A percentile compares a stretch with the other conserved stretches of the same genome.
These are phyloP conservation scores for Lagenaria siceraria DNA, from an alignment of 306 rosid species.

Conservation along the genomic window DNA sequence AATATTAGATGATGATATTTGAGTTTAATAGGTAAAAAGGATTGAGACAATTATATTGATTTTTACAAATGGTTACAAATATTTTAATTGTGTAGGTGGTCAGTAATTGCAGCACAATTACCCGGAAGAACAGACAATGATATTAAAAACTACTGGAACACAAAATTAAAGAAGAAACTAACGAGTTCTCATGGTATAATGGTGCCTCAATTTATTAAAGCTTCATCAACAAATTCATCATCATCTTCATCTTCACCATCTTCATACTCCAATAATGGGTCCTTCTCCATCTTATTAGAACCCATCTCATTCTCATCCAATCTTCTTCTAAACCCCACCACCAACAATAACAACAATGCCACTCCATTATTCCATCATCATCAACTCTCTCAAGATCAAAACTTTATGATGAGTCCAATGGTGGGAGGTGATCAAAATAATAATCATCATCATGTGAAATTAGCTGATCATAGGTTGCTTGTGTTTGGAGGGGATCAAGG, in stretches of 20 bases:
- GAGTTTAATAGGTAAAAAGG: too few relatives aligned
- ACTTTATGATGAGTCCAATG: not conserved
- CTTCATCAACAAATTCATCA: conserved; percentile 2
- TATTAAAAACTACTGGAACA: conserved; percentile 92
- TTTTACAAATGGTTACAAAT: too few relatives aligned
- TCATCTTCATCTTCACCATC: conserved; percentile 26
- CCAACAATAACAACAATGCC: not conserved
- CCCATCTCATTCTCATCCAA: conserved; percentile 30
- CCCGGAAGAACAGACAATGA: conserved; percentile 91
- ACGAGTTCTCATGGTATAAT: not conserved
- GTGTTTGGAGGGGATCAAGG: conserved; percentile 38
- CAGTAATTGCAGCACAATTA: conserved; percentile 78
- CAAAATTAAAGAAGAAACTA: conserved; percentile 80
- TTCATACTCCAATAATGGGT: conserved; percentile 11
- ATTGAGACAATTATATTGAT: too few relatives aligned
- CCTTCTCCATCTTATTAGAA: conserved; percentile 21
- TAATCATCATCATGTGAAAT: conserved; percentile 13
- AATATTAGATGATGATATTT: too few relatives aligned
- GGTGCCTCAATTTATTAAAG: not conserved
- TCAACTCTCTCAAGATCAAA: conserved; percentile 31
- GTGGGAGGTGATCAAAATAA: conserved; percentile 2
- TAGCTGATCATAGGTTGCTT: not conserved
- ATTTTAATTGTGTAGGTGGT: conserved; percentile 48
- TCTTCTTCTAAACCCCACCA: conserved; percentile 20
- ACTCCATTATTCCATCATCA: conserved; percentile 7